A percentile compares a stretch with the other conserved stretches of the same genome.
These are phyloP conservation scores for Epicoccum sorghinum DNA, from an alignment of 2,329 filamentous ascomycete species.

Conservation along the genomic window DNA sequence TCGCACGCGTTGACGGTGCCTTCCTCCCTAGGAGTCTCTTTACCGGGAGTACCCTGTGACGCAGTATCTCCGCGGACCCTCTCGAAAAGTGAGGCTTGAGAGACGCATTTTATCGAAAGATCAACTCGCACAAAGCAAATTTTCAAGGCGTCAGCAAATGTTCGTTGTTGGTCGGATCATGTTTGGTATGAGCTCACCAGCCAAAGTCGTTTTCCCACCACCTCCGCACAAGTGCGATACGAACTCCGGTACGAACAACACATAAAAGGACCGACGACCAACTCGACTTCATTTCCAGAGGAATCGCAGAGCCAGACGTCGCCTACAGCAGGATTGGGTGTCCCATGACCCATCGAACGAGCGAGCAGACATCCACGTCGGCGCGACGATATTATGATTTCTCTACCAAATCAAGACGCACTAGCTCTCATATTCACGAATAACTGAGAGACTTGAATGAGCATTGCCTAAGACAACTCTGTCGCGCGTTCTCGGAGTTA, in stretches of 20 bases:
- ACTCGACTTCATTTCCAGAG: background rate
- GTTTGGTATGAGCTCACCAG: background rate
- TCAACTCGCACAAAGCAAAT: background rate
- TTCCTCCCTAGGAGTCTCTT: constrained; percentile 8
- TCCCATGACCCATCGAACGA: background rate
- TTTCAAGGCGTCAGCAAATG: background rate
- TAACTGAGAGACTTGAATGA: background rate
- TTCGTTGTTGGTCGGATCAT: background rate
- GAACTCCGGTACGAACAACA: too few species aligned
- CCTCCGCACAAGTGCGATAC: background rate
- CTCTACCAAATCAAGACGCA: background rate
- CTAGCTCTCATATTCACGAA: background rate
- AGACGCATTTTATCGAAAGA: background rate
- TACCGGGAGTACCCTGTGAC: constrained; percentile 6
- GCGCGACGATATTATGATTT: constrained; percentile 1
- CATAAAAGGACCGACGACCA: background rate
- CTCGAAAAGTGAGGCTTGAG: background rate
- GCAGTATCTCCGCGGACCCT: background rate
- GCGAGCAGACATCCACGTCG: background rate
- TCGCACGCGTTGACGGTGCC: constrained; percentile 11
- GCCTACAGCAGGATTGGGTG: too few species aligned
- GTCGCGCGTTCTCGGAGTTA: constrained; percentile 3
- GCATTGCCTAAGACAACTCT: background rate
- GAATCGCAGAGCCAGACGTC: too few species aligned
- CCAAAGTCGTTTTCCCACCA: background rate